Percentiles rank a stretch among this genome's conserved stretches.
Evolutionary conservation across 805 yeast genomes (phyloP).

Genomic region (Ogataea henricii): DNA sequence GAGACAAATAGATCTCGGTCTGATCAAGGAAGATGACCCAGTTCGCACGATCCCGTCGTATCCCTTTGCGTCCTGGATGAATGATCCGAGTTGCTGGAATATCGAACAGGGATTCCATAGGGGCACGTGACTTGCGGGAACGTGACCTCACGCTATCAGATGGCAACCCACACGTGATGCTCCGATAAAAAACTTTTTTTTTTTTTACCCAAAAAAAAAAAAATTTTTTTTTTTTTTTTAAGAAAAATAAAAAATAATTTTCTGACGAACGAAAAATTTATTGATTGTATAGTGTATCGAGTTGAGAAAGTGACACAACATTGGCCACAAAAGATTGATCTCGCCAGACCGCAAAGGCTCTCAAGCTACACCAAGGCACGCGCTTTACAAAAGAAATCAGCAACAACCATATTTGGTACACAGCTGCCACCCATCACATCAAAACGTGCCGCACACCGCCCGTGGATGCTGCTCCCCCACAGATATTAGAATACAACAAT

Average conservation of each 20-base stretch:
- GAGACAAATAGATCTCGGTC: conserved; percentile 41
- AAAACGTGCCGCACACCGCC: not conserved
- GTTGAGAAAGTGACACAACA: not conserved
- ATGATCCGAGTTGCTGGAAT: conserved; percentile 7
- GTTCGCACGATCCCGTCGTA: conserved; percentile 22
- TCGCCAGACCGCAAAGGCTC: not conserved
- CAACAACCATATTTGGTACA: not conserved
- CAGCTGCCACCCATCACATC: not conserved
- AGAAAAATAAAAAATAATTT: conserved; percentile 5
- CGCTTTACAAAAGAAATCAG: not conserved
- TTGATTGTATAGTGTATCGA: conserved; percentile 4
- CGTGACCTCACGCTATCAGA: not conserved
- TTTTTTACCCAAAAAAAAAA: not conserved
- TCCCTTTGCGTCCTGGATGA: conserved; percentile 29
- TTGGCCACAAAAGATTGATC: not conserved
- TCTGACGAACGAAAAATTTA: conserved; percentile 9
- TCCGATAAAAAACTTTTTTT: conserved; percentile 2
- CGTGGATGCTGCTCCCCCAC: conserved; percentile 9
- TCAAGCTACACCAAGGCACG: not conserved
- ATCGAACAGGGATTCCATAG: conserved; percentile 9
- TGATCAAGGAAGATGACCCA: conserved; percentile 37
- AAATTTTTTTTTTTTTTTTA: conserved; percentile 1
- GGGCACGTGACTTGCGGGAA: not conserved
- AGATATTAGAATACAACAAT: not conserved
- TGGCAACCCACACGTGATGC: not conserved